phyloP scores from a whole-genome alignment of 2,329 filamentous ascomycete species.

The Aspergillus arachidicola region DNA sequence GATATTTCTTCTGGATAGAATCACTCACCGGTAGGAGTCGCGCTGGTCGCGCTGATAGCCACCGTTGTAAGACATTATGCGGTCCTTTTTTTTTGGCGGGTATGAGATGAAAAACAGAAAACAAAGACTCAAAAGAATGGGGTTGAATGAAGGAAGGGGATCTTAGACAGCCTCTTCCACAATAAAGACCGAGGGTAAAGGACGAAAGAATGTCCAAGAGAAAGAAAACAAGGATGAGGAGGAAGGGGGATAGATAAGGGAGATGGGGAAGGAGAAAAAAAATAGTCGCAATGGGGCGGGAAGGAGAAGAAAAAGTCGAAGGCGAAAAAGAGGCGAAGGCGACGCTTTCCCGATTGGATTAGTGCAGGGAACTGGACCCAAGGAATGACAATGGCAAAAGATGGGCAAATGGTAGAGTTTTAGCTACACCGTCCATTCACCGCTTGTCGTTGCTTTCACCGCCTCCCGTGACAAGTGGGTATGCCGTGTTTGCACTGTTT shows the following conservation, averaged over 20 bases:
- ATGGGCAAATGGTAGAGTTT: not conserved
- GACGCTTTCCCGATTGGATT: constrained; percentile 31
- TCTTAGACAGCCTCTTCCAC: not conserved
- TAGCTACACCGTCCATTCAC: not conserved
- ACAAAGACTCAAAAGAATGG: constrained; percentile 9
- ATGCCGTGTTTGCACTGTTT: not conserved
- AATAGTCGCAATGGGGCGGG: constrained; percentile 22
- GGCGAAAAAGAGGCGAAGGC: constrained; percentile 26
- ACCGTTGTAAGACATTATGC: constrained; percentile 75
- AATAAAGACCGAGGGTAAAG: constrained; percentile 9
- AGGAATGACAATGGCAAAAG: constrained; percentile 6
- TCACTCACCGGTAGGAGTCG: constrained; percentile 54
- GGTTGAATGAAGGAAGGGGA: constrained; percentile 3
- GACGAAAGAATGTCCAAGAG: constrained; percentile 9
- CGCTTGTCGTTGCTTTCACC: not conserved
- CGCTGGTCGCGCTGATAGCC: constrained; percentile 51
- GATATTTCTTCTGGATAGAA: not conserved
- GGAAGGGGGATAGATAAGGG: constrained; percentile 24
- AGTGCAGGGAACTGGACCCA: constrained; percentile 19
- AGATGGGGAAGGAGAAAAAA: constrained; percentile 32
- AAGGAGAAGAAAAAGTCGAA: constrained; percentile 22
- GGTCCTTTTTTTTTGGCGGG: constrained; percentile 19
- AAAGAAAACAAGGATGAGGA: constrained; percentile 19
- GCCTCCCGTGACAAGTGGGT: not conserved
- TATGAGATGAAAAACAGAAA: constrained; percentile 2